Base-by-base conservation (phyloP, 2,329 filamentous ascomycete species). In the Paraconiothyrium sp. region DNA sequence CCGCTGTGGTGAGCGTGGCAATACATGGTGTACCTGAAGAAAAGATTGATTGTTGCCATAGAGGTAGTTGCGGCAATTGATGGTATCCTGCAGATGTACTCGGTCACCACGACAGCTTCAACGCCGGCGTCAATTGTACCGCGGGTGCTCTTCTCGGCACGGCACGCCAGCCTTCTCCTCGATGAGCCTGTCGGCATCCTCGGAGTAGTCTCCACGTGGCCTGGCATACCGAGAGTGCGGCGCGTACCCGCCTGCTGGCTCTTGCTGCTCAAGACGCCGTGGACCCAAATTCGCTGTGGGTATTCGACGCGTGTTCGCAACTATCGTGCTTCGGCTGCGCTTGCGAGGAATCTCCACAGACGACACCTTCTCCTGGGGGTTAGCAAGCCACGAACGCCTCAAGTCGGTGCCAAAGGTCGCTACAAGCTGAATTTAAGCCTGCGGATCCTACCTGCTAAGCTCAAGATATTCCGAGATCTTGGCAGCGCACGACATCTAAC, bases 171-270 rank as follows among this genome's bases (percentile, higher is more conserved):
- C 27, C 27, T 30, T 37, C 50, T 27, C 34, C n/a, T 27, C 16
- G 13, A 4, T 37, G 10, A 14, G 11, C 49, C 27, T 11, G 50
- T 43, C 50, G 20, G 14, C 35, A 9, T 24, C 22, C 9, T 2
- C 32, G 30, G 32, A 22, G 43, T 1, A n/a, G 41, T 34, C 43
- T 48, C 43, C 44, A 57, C 54, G 54, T 57, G 54, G 54, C 43
- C 16, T 49, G 44, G 54, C n/a, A 27, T 57, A 39, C 54, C 54
- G 34, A 41, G n/a, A 30, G 37, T 27, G 32, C 13, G 54, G 54
- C 2, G 52, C 24, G 20, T 57, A 57, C 43, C 54, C 54, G 54
- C 24, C 13, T 30, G 20, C 22, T 43, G 51, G 35, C 27, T 30
- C 27, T 30, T 30, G 4, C 27, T 30, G 20, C 43, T 46, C 20